phyloP scores from a whole-genome alignment of 371 early-diverging fungal genomes.

The Fennellomyces sp. region DNA sequence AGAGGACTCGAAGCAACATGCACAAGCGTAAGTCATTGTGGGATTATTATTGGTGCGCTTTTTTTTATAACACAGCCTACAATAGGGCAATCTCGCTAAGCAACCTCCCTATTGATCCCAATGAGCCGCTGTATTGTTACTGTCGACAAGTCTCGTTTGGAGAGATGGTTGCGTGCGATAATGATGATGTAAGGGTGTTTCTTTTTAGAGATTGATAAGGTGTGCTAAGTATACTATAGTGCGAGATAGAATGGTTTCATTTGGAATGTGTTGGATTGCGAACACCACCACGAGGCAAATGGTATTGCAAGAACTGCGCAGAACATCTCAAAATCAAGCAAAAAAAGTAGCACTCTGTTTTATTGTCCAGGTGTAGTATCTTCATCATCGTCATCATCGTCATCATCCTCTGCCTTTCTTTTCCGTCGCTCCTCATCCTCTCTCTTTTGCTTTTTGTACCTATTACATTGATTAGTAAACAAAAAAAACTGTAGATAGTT shows the following conservation, averaged over 20 bases:
- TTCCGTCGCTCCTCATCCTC: constrained; percentile 42
- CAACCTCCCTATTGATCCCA: constrained; percentile 91
- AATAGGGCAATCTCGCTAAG: constrained; percentile 43
- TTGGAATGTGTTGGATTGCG: constrained; percentile 87
- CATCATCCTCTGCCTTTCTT: constrained; percentile 13
- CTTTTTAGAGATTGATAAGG: neutral
- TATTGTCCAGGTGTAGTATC: constrained; percentile 1
- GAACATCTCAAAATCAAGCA: constrained; percentile 55
- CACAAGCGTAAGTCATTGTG: constrained; percentile 35
- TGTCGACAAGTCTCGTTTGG: constrained; percentile 95
- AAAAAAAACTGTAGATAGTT: constrained; percentile 1
- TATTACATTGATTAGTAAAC: constrained; percentile 14
- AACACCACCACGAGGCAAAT: constrained; percentile 83
- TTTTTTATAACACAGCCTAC: neutral
- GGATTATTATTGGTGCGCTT: neutral
- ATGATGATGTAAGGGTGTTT: constrained; percentile 69
- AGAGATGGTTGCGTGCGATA: constrained; percentile 97
- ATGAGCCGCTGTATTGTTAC: constrained; percentile 94
- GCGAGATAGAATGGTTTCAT: constrained; percentile 96
- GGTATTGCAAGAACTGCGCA: constrained; percentile 87
- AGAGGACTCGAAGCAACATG: constrained; percentile 37
- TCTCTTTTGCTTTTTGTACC: constrained; percentile 41
- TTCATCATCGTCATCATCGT: constrained; percentile 7
- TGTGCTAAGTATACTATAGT: constrained; percentile 44
- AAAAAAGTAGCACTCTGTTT: constrained; percentile 23